Percentiles rank a stretch among this genome's conserved stretches.
Conservation (phyloP, 2,329 filamentous ascomycete species). For the Aquanectria penicillioides region DNA sequence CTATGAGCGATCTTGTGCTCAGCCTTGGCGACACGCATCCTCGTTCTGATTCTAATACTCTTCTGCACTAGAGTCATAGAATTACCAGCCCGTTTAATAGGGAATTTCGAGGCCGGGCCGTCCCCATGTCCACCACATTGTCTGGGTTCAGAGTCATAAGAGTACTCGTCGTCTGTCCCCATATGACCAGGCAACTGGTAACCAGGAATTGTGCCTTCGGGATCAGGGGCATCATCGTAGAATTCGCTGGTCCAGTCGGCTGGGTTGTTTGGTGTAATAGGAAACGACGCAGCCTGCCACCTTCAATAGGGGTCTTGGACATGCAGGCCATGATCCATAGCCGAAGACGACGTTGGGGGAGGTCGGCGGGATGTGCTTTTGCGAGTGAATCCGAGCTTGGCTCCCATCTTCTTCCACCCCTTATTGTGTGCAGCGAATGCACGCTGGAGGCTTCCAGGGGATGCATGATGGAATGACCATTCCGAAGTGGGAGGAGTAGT, state of each 20-base stretch:
- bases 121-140: constrained; percentile 47
- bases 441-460: constrained; percentile 63
- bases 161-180: constrained; percentile 32
- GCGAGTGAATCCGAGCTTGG: constrained; percentile 67
- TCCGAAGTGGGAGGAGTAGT: constrained; percentile 75
- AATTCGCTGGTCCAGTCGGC: constrained; percentile 33
- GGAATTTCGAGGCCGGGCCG: constrained; percentile 62
- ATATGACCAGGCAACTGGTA: constrained; percentile 47
- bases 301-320: constrained; percentile 63
- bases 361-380: constrained; percentile 59
- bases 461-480: constrained; percentile 58
- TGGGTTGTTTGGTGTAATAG: constrained; percentile 46
- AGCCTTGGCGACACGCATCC: constrained; percentile 25
- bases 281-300: constrained; percentile 66
- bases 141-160: constrained; percentile 30
- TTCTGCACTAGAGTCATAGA: constrained; percentile 35
- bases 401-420: constrained; percentile 73
- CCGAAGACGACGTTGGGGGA: constrained; percentile 56
- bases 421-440: constrained; percentile 65
- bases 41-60: constrained; percentile 38
- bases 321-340: constrained; percentile 48
- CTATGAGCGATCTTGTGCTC: constrained; percentile 15
- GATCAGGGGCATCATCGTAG: constrained; percentile 38
- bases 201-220: constrained; percentile 60
- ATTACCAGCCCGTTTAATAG: constrained; percentile 20